These are phyloP conservation scores for Naematelia aurantialba DNA, from an alignment of 768 basidiomycete genomes.

Conservation along the genomic window DNA sequence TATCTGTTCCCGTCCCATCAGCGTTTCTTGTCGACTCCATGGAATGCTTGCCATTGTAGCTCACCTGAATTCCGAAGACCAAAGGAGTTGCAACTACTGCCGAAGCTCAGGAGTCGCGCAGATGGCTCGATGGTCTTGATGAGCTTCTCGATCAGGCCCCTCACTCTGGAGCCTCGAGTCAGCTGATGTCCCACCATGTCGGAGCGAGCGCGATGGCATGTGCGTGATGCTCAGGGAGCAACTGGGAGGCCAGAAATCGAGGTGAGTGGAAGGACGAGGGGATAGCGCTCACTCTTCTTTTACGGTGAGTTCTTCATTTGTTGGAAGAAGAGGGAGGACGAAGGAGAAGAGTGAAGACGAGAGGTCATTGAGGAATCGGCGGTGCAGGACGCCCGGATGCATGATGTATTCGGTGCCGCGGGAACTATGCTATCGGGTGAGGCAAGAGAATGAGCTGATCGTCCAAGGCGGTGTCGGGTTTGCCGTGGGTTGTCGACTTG, in stretches of 20 bases:
- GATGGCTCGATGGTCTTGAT: constrained; percentile 92
- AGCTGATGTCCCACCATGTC: background rate
- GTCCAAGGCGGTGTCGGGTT: too few relatives aligned
- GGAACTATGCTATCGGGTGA: background rate
- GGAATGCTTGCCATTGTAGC: constrained; percentile 20
- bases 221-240: background rate
- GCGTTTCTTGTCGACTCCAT: background rate
- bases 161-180: constrained; percentile 54
- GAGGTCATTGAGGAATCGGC: constrained; percentile 59
- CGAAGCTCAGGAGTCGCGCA: constrained; percentile 85
- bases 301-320: constrained; percentile 80
- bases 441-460: background rate
- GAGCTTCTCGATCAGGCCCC: constrained; percentile 89
- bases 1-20: constrained; percentile 60
- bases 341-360: constrained; percentile 88
- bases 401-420: constrained; percentile 16
- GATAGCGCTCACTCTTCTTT: constrained; percentile 67
- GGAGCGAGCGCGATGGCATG: background rate
- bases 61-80: constrained; percentile 90
- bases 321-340: constrained; percentile 85
- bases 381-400: constrained; percentile 43
- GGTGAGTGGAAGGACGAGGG: background rate
- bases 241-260: background rate
- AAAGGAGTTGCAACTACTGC: constrained; percentile 95
- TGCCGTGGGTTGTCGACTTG: background rate